phyloP scores from a whole-genome alignment of 345 rosid species.

The Rhodamnia rubescens region DNA sequence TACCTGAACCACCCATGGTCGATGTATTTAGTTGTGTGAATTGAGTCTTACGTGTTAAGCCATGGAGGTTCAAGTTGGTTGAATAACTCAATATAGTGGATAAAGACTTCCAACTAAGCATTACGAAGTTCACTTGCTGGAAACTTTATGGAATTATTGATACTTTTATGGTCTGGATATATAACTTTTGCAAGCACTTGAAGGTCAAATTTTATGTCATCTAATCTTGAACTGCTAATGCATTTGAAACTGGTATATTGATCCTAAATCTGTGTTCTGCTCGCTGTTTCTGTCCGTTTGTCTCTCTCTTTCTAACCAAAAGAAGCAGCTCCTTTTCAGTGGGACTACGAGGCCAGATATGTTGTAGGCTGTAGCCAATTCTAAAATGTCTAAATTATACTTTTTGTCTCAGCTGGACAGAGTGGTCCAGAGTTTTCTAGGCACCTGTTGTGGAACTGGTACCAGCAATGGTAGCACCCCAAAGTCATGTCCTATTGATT shows the following conservation, averaged over 20 bases:
- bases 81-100: neutral
- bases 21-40: neutral
- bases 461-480: neutral
- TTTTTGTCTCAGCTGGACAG: neutral
- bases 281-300: no score
- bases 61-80: neutral
- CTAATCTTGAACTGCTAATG: neutral
- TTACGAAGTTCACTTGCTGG: neutral
- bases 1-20: neutral
- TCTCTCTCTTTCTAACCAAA: no score
- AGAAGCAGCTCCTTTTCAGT: neutral
- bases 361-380: neutral
- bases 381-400: neutral
- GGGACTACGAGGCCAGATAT: neutral
- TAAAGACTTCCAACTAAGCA: neutral
- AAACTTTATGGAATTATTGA: neutral
- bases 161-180: no score
- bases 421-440: no score
- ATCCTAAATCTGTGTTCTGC: neutral
- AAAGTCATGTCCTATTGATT: neutral
- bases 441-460: fast-evolving
- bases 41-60: neutral
- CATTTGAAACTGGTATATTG: neutral
- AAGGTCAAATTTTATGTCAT: neutral
- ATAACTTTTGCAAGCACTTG: neutral